These are phyloP conservation scores for Saccharomycopsis malanga DNA, from an alignment of 805 yeast genomes.

Conservation along the genomic window DNA sequence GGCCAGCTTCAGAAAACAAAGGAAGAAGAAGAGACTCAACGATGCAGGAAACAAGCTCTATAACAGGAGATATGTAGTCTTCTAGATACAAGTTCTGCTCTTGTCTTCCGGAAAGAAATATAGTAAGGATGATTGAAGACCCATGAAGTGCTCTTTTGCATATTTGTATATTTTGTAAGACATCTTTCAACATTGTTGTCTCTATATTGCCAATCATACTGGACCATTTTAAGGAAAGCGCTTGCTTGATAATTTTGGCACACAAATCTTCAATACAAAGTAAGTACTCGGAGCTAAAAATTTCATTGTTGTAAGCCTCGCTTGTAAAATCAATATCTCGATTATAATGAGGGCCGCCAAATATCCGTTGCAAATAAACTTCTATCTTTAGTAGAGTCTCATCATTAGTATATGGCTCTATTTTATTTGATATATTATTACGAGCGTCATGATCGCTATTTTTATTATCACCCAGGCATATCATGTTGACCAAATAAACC, in stretches of 20 bases:
- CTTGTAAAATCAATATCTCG: slow-evolving; percentile 24
- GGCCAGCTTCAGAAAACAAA: neutral
- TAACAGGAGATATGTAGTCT: slow-evolving; percentile 34
- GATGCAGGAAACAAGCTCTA: slow-evolving; percentile 33
- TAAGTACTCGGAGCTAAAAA: slow-evolving; percentile 20
- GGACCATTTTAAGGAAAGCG: slow-evolving; percentile 24
- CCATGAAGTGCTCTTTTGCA: slow-evolving; percentile 29
- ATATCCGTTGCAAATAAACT: slow-evolving; percentile 23
- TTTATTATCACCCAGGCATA: slow-evolving; percentile 17
- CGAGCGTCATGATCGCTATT: neutral
- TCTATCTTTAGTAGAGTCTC: slow-evolving; percentile 24
- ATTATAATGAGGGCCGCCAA: slow-evolving; percentile 21
- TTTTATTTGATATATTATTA: neutral
- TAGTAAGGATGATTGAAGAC: slow-evolving; percentile 32
- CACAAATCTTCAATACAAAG: slow-evolving; percentile 31
- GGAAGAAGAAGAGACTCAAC: slow-evolving; percentile 30
- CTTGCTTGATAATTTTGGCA: slow-evolving; percentile 26
- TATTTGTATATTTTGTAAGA: slow-evolving; percentile 1
- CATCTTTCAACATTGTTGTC: neutral
- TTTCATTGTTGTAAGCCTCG: slow-evolving; percentile 11
- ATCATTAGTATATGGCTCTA: slow-evolving; percentile 20
- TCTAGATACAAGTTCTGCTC: slow-evolving; percentile 44
- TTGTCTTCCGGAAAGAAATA: slow-evolving; percentile 34
- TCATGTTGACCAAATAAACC: slow-evolving; percentile 12
- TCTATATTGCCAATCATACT: neutral